Percentiles rank a stretch among this genome's conserved stretches.
These are phyloP conservation scores for Fimicolochytrium jonesii DNA, from an alignment of 192 early-diverging fungal genomes.

Conservation along the genomic window DNA sequence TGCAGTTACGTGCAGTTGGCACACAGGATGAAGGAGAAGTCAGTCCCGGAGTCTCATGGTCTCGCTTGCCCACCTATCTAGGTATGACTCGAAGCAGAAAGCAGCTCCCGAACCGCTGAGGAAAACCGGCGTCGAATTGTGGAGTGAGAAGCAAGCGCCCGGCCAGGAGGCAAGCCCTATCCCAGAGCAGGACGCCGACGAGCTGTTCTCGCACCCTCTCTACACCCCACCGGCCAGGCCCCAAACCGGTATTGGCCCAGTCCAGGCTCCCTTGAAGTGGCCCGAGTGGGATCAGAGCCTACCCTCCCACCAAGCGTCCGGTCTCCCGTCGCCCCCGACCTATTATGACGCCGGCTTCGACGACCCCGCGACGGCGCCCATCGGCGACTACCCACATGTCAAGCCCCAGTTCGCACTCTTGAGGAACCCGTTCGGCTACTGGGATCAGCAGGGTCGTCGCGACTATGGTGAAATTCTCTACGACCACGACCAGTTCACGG, in stretches of 20 bases:
- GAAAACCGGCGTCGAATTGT: too few species aligned
- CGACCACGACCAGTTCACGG: constrained; percentile 41
- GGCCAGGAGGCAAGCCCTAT: too few species aligned
- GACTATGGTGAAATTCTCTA: constrained; percentile 50
- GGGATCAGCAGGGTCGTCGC: constrained; percentile 52
- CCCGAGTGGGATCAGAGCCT: constrained; percentile 49
- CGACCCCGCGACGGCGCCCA: constrained; percentile 32
- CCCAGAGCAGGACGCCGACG: constrained; percentile 17
- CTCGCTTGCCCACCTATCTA: too few species aligned
- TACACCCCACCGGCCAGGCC: constrained; percentile 40
- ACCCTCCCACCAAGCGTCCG: constrained; percentile 17
- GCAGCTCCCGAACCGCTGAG: too few species aligned
- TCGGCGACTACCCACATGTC: constrained; percentile 49
- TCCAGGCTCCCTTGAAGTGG: constrained; percentile 36
- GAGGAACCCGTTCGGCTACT: constrained; percentile 49
- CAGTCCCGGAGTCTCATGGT: too few species aligned
- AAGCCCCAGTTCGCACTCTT: constrained; percentile 39
- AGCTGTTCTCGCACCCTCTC: constrained; percentile 35
- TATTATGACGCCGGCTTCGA: constrained; percentile 34
- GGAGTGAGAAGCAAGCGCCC: too few species aligned
- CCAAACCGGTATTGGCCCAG: constrained; percentile 33
- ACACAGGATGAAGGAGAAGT: too few species aligned
- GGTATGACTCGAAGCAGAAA: too few species aligned
- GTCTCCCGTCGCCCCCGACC: constrained; percentile 23
- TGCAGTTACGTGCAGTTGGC: too few species aligned